A percentile compares a stretch with the other conserved stretches of the same genome.
phyloP scores from a whole-genome alignment of 352 stramenopile species.

The Globisporangium okanoganense region DNA sequence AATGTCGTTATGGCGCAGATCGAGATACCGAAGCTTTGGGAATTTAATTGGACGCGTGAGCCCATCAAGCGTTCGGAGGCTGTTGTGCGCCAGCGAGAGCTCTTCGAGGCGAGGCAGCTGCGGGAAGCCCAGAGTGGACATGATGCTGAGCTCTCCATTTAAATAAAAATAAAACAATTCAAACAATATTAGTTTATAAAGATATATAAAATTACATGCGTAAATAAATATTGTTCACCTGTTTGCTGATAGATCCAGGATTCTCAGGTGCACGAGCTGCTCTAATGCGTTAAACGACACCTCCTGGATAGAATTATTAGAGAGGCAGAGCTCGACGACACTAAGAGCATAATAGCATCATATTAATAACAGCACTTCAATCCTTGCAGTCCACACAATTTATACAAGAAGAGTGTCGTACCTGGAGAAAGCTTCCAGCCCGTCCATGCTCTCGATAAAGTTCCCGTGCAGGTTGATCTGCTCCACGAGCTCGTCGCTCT shows the following conservation, averaged over 20 bases:
- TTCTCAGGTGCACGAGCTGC: slow-evolving; percentile 51
- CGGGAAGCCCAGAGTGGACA: slow-evolving; percentile 52
- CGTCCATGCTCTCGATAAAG: slow-evolving; percentile 54
- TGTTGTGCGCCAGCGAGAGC: slow-evolving; percentile 74
- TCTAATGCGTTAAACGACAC: slow-evolving; percentile 62
- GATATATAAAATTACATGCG: not conserved
- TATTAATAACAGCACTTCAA: not conserved
- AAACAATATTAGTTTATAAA: not conserved
- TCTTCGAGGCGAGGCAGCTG: slow-evolving; percentile 60
- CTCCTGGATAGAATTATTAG: slow-evolving; percentile 76
- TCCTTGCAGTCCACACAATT: not conserved
- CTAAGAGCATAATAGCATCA: slow-evolving; percentile 8
- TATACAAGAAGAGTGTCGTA: slow-evolving; percentile 7
- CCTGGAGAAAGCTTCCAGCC: slow-evolving; percentile 54
- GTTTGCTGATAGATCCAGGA: slow-evolving; percentile 79
- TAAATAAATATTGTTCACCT: slow-evolving; percentile 23
- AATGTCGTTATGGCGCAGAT: slow-evolving; percentile 68
- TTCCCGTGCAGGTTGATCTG: slow-evolving; percentile 83
- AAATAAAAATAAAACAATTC: not conserved
- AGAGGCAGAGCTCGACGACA: slow-evolving; percentile 74
- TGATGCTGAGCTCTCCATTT: slow-evolving; percentile 29
- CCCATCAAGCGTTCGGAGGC: slow-evolving; percentile 47
- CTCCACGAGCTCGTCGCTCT: slow-evolving; percentile 44
- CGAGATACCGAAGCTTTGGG: slow-evolving; percentile 62
- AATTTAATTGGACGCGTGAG: slow-evolving; percentile 65